Percentiles rank a stretch among this genome's conserved stretches.
Evolutionary conservation across 139 green algal species (phyloP).

Genomic region (Chlorella sp.): DNA sequence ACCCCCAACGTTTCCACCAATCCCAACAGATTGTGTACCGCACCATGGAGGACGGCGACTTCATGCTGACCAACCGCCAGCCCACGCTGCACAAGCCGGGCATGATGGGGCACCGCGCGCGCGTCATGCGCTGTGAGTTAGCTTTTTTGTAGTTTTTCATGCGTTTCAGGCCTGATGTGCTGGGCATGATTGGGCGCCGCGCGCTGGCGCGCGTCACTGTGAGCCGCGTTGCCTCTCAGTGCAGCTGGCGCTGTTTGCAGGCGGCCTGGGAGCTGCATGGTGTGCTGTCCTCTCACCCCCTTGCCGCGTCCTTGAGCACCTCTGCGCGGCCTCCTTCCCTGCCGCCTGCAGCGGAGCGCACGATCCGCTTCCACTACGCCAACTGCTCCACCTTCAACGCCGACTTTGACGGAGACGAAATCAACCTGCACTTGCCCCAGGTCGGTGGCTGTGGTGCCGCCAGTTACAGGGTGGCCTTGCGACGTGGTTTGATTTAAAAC

Average conservation of each 20-base stretch:
- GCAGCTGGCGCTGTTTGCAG: not conserved
- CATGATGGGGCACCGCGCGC: conserved; percentile 78
- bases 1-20: not conserved
- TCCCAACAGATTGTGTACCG: conserved; percentile 84
- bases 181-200: not conserved
- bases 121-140: conserved; percentile 47
- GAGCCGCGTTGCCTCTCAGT: not conserved
- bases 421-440: conserved; percentile 99
- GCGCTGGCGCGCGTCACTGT: not conserved
- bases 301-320: not conserved
- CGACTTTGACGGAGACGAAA: conserved; percentile 99
- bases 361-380: conserved; percentile 99
- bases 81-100: conserved; percentile 98
- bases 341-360: conserved; percentile 77
- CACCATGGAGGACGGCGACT: conserved; percentile 91
- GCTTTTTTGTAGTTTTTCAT: too few species aligned
- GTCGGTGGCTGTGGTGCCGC: too few species aligned
- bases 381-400: conserved; percentile 98
- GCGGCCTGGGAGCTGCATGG: not conserved
- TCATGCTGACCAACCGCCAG: conserved; percentile 98
- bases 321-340: not conserved
- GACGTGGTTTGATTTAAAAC: not conserved
- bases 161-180: too few species aligned
- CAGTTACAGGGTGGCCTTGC: too few species aligned
- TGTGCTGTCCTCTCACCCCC: not conserved